These are phyloP conservation scores for Fusarium armeniacum DNA, from an alignment of 2,329 filamentous ascomycete species.

Conservation along the genomic window DNA sequence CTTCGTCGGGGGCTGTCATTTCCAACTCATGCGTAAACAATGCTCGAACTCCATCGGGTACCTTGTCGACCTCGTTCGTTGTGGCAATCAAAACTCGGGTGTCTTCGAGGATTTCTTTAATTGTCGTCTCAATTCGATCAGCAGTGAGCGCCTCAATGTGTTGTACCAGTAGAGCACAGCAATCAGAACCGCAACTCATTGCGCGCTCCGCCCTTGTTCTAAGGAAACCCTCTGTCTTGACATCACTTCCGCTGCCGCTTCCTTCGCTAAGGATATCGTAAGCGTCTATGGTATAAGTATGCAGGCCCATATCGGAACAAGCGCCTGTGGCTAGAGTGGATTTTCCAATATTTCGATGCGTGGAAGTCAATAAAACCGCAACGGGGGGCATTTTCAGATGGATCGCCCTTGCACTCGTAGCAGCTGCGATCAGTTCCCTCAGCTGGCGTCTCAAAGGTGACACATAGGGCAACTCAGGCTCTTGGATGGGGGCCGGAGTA, in stretches of 20 bases:
- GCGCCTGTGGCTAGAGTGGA: conserved; percentile 81
- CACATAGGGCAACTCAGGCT: conserved; percentile 65
- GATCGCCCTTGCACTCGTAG: conserved; percentile 88
- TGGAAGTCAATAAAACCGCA: conserved; percentile 89
- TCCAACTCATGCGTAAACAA: conserved; percentile 97
- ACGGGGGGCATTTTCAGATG: conserved; percentile 89
- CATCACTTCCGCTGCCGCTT: conserved; percentile 82
- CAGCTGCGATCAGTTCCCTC: conserved; percentile 86
- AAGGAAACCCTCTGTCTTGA: conserved; percentile 93
- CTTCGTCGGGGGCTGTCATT: conserved; percentile 92
- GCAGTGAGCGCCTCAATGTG: conserved; percentile 93
- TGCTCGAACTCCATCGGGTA: conserved; percentile 89
- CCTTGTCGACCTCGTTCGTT: conserved; percentile 94
- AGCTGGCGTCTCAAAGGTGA: conserved; percentile 77
- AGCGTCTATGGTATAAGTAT: conserved; percentile 89
- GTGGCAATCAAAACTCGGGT: conserved; percentile 90
- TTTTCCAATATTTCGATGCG: conserved; percentile 94
- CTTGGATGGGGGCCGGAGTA: conserved; percentile 58
- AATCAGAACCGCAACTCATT: conserved; percentile 86
- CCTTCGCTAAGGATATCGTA: conserved; percentile 97
- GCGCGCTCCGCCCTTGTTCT: conserved; percentile 90
- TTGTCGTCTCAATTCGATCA: conserved; percentile 86
- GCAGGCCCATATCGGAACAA: conserved; percentile 89
- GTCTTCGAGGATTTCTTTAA: conserved; percentile 86
- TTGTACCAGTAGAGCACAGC: conserved; percentile 85